These are phyloP conservation scores for Syncephalastrum monosporum DNA, from an alignment of 371 early-diverging fungal species.

Conservation along the genomic window DNA sequence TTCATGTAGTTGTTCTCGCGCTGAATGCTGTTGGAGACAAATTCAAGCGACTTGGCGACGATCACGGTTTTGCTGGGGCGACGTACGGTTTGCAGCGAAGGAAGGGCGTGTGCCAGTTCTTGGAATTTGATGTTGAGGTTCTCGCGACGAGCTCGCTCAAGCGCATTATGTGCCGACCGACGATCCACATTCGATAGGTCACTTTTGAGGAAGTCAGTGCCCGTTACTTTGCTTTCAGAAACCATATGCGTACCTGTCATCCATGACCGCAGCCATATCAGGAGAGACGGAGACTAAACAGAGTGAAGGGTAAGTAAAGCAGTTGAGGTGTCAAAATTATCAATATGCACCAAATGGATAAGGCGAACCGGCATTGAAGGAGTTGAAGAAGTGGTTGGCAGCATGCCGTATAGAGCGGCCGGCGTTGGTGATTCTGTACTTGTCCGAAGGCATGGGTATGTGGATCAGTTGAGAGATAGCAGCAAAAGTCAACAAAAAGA, in stretches of 20 bases:
- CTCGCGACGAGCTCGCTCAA: constrained; percentile 80
- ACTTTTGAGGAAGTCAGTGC: no score
- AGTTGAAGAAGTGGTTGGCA: constrained; percentile 13
- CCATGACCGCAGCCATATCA: no score
- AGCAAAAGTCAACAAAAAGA: constrained; percentile 5
- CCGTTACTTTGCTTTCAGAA: no score
- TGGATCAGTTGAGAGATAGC: constrained; percentile 3
- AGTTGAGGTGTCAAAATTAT: no score
- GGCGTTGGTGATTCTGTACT: constrained; percentile 15
- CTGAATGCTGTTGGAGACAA: constrained; percentile 27
- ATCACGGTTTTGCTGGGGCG: constrained; percentile 80
- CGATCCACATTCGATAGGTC: constrained; percentile 12
- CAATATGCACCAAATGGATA: neutral
- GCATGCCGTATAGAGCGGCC: constrained; percentile 14
- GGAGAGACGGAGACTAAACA: no score
- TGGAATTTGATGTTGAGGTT: constrained; percentile 74
- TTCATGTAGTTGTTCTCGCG: constrained; percentile 24
- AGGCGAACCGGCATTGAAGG: constrained; percentile 10
- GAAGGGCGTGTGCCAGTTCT: constrained; percentile 75
- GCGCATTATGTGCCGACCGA: constrained; percentile 76
- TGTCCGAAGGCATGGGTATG: constrained; percentile 17
- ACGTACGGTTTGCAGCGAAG: constrained; percentile 70
- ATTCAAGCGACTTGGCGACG: constrained; percentile 73
- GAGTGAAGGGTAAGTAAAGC: no score
- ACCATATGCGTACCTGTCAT: no score